A percentile compares a stretch with the other conserved stretches of the same genome.
Conservation (phyloP, 2,329 filamentous ascomycete genomes). For the Xylaria sp. region DNA sequence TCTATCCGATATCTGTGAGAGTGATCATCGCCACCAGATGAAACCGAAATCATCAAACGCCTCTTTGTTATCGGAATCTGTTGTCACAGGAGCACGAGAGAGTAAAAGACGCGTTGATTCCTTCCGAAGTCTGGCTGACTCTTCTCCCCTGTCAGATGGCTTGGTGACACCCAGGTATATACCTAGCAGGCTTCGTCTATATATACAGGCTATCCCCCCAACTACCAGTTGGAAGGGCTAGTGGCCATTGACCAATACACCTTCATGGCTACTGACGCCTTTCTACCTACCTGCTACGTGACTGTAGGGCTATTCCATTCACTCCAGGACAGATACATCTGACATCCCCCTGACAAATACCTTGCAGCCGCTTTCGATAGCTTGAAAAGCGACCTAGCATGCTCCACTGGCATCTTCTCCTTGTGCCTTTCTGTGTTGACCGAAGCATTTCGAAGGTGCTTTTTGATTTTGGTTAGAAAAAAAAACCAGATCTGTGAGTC, state of each 20-base stretch:
- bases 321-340: no score
- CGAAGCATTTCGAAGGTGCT: background rate
- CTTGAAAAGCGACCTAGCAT: background rate
- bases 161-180: no score
- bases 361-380: background rate
- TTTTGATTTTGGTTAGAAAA: background rate
- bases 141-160: background rate
- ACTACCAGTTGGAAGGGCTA: no score
- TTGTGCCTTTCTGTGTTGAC: background rate
- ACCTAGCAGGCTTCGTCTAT: no score
- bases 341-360: background rate
- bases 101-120: background rate
- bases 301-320: no score
- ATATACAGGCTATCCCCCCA: no score
- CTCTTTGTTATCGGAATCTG: background rate
- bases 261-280: no score
- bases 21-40: background rate
- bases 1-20: no score
- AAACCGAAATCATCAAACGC: background rate
- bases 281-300: no score
- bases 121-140: background rate
- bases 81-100: background rate
- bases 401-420: background rate
- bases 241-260: no score
- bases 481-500: background rate